These are phyloP conservation scores for Colletotrichum endophyticum DNA, from an alignment of 2,329 filamentous ascomycete species.

Conservation along the genomic window DNA sequence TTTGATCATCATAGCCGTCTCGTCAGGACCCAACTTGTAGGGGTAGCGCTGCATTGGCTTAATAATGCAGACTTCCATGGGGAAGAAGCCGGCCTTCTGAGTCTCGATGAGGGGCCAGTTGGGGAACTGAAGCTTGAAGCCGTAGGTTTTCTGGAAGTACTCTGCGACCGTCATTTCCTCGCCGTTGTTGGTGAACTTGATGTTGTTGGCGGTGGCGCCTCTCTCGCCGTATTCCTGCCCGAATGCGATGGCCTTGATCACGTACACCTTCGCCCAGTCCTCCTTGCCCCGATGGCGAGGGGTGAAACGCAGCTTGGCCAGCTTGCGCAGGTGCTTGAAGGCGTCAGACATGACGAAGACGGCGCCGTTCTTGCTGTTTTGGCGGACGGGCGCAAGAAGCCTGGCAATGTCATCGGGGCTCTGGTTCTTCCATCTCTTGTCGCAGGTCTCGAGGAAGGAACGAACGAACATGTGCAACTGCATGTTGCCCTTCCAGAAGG, in stretches of 20 bases:
- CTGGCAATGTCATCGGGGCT: conserved; percentile 30
- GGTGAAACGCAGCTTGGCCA: conserved; percentile 61
- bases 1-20: conserved; percentile 90
- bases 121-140: conserved; percentile 49
- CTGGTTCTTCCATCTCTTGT: conserved; percentile 33
- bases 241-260: conserved; percentile 56
- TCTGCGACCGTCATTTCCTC: conserved; percentile 51
- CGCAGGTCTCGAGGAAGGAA: conserved; percentile 32
- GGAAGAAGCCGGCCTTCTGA: conserved; percentile 58
- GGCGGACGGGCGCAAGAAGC: conserved; percentile 38
- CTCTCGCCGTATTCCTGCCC: conserved; percentile 43
- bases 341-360: conserved; percentile 48
- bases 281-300: conserved; percentile 58
- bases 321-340: conserved; percentile 59
- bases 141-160: conserved; percentile 63
- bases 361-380: conserved; percentile 20
- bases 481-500: conserved; percentile 72
- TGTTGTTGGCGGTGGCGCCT: conserved; percentile 54
- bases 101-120: conserved; percentile 64
- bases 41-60: conserved; percentile 63
- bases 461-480: conserved; percentile 30
- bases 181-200: conserved; percentile 54
- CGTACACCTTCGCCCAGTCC: conserved; percentile 53
- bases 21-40: conserved; percentile 63
- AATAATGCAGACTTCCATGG: conserved; percentile 64